Conservation (phyloP, 768 basidiomycete genomes). For the Leccinum arenicola region DNA sequence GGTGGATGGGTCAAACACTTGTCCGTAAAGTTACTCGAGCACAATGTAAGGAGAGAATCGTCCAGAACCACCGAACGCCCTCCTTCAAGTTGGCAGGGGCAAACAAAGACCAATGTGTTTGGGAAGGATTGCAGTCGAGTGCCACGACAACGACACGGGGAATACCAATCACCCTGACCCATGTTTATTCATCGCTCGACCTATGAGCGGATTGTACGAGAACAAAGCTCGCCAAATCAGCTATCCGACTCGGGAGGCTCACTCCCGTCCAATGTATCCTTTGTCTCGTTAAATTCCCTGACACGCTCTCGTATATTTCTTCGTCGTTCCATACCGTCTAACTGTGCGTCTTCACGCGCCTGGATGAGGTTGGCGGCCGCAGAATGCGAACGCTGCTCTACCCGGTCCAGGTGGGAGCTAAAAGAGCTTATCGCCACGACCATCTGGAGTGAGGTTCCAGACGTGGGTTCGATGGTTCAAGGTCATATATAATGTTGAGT, state of each 20-base stretch:
- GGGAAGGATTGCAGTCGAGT: not conserved
- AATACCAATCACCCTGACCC: not conserved
- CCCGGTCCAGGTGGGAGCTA: constrained; percentile 35
- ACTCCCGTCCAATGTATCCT: not conserved
- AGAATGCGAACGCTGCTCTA: constrained; percentile 39
- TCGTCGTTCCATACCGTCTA: constrained; percentile 53
- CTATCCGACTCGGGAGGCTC: not conserved
- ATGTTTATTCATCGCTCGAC: not conserved
- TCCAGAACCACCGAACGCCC: not conserved
- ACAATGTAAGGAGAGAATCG: not conserved
- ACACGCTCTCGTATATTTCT: constrained; percentile 50
- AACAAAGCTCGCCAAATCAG: not conserved
- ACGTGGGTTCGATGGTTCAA: not conserved
- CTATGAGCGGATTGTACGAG: not conserved
- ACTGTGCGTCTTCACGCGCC: constrained; percentile 55
- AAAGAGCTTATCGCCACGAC: constrained; percentile 2
- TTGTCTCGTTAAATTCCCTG: constrained; percentile 25
- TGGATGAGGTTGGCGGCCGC: constrained; percentile 59
- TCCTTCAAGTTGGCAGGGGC: not conserved
- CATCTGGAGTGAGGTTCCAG: constrained; percentile 1
- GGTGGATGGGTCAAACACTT: not conserved
- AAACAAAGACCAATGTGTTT: not conserved
- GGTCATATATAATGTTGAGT: not conserved
- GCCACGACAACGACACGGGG: not conserved
- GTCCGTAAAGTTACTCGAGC: not conserved